Percentiles rank a stretch among this genome's conserved stretches.
phyloP scores from a whole-genome alignment of 768 basidiomycete genomes.

The Rhizopogon vulgaris region DNA sequence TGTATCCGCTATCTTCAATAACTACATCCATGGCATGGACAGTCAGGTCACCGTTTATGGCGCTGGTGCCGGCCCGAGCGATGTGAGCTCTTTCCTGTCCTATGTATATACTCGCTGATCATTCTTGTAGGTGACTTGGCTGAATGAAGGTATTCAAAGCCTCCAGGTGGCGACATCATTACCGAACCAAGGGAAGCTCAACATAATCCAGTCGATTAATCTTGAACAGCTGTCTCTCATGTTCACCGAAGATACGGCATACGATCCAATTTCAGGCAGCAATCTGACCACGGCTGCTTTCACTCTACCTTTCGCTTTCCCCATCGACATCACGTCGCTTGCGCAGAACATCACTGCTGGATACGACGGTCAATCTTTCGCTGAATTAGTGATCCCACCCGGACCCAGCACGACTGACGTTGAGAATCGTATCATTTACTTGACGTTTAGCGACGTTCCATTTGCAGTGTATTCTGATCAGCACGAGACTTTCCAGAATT shows the following conservation, averaged over 20 bases:
- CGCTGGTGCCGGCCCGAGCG: constrained; percentile 48
- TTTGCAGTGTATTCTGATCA: constrained; percentile 47
- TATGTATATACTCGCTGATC: constrained; percentile 3
- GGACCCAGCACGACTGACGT: constrained; percentile 56
- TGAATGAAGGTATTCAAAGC: constrained; percentile 64
- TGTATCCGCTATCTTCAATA: constrained; percentile 65
- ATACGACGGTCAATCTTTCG: constrained; percentile 48
- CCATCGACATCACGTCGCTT: constrained; percentile 57
- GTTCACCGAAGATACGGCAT: constrained; percentile 55
- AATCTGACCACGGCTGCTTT: constrained; percentile 57
- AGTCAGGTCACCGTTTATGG: constrained; percentile 56
- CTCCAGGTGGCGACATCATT: constrained; percentile 53
- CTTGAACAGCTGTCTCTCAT: constrained; percentile 54
- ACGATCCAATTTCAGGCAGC: constrained; percentile 52
- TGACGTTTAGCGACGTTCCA: constrained; percentile 54
- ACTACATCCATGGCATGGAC: constrained; percentile 62
- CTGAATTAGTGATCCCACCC: constrained; percentile 53
- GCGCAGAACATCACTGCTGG: constrained; percentile 54
- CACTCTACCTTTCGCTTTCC: constrained; percentile 63
- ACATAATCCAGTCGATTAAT: constrained; percentile 58
- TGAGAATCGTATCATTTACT: constrained; percentile 50
- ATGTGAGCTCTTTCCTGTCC: constrained; percentile 31
- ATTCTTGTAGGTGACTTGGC: constrained; percentile 52
- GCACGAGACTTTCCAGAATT: constrained; percentile 50
- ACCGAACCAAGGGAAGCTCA: constrained; percentile 54